These are phyloP conservation scores for Arabis alpina DNA, from an alignment of 345 rosid genomes.

Conservation along the genomic window DNA sequence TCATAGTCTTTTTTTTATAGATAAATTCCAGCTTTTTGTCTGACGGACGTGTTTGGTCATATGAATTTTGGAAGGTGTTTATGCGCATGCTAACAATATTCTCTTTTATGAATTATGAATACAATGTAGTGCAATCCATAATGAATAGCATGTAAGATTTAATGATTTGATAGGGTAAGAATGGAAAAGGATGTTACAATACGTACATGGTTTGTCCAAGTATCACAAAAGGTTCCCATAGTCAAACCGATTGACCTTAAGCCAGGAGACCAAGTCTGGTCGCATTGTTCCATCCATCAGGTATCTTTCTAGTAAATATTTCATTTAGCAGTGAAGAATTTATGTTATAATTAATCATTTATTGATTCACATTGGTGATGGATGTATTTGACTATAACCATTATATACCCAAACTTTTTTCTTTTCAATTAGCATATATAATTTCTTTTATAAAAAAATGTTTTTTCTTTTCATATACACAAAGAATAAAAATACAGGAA, in stretches of 20 bases:
- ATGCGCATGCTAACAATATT: background rate
- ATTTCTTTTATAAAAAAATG: background rate
- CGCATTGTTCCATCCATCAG: background rate
- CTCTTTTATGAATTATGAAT: too few species aligned
- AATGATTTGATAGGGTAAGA: background rate
- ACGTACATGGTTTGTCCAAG: slow-evolving; percentile 11
- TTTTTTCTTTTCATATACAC: background rate
- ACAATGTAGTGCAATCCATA: background rate
- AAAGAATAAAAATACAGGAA: background rate
- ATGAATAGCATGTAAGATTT: too few species aligned
- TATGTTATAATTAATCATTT: background rate
- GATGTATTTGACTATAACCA: too few species aligned
- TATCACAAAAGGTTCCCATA: background rate
- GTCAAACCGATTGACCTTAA: background rate
- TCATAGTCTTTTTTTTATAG: background rate
- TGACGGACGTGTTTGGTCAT: background rate
- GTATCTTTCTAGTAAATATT: background rate
- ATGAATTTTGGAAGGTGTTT: background rate
- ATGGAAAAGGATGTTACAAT: slow-evolving; percentile 3
- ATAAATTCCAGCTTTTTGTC: background rate
- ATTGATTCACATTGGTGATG: background rate
- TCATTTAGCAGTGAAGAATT: too few species aligned
- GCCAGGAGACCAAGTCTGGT: background rate
- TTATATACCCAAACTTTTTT: background rate
- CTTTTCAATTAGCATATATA: too few species aligned